These are phyloP conservation scores for Hypoxylon trugodes DNA, from an alignment of 495 filamentous ascomycete species.

Conservation along the genomic window DNA sequence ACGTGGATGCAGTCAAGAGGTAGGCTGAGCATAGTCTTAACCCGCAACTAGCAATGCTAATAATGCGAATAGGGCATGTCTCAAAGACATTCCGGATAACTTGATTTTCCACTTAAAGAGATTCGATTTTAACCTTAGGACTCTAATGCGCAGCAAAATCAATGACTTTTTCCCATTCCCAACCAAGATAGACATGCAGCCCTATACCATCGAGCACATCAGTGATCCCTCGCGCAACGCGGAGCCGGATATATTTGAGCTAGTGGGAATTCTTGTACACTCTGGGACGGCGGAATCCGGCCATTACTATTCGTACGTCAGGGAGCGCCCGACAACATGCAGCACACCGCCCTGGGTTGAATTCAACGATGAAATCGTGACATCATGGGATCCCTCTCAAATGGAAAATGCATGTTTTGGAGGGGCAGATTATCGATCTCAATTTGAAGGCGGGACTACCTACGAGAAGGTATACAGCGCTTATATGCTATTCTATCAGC, in stretches of 20 bases:
- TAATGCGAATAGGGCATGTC: conserved; percentile 67
- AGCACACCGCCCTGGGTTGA: conserved; percentile 75
- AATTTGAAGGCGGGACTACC: conserved; percentile 54
- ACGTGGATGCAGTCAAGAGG: conserved; percentile 95
- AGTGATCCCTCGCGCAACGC: conserved; percentile 64
- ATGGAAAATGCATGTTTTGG: conserved; percentile 85
- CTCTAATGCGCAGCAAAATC: conserved; percentile 87
- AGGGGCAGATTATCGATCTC: conserved; percentile 65
- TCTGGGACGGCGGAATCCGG: conserved; percentile 92
- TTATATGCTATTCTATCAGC: conserved; percentile 98
- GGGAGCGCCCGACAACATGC: conserved; percentile 71
- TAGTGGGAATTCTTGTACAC: conserved; percentile 93
- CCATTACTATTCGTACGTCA: conserved; percentile 96
- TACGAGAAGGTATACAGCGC: conserved; percentile 81
- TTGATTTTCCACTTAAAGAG: conserved; percentile 96
- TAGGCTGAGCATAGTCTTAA: conserved; percentile 36
- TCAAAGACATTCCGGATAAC: conserved; percentile 94
- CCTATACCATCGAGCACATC: conserved; percentile 88
- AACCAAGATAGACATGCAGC: conserved; percentile 82
- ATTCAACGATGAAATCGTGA: conserved; percentile 90
- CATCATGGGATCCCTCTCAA: conserved; percentile 72
- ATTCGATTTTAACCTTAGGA: conserved; percentile 93
- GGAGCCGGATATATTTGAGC: conserved; percentile 79
- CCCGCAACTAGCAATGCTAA: conserved; percentile 24
- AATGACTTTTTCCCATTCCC: conserved; percentile 96